A percentile compares a stretch with the other conserved stretches of the same genome.
These are phyloP conservation scores for Phytophthora ohioensis DNA, from an alignment of 352 stramenopile genomes.

Conservation along the genomic window DNA sequence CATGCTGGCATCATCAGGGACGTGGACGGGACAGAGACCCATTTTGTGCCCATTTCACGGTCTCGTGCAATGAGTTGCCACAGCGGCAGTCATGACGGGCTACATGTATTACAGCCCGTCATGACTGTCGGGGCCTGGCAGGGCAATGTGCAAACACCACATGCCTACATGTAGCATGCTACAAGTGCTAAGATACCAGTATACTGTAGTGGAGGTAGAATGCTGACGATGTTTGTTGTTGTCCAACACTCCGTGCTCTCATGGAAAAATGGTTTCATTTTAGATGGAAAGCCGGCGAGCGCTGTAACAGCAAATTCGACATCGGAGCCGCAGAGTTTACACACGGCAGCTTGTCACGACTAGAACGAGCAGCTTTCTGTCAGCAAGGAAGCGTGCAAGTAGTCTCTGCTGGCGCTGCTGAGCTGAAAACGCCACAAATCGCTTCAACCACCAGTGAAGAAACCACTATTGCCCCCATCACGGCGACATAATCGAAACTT, in stretches of 20 bases:
- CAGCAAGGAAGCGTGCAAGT: neutral
- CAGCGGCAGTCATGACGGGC: too few relatives aligned
- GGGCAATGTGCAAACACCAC: too few relatives aligned
- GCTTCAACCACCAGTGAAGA: neutral
- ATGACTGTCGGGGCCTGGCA: too few relatives aligned
- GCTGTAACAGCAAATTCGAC: constrained; percentile 27
- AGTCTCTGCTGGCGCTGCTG: neutral
- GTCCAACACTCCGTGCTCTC: constrained; percentile 1
- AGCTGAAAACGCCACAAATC: neutral
- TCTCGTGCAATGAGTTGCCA: too few relatives aligned
- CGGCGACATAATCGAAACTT: too few relatives aligned
- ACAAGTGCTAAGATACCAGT: neutral
- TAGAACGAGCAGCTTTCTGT: constrained; percentile 1
- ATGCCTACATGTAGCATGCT: neutral
- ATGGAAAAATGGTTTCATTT: constrained; percentile 8
- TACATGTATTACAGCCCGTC: too few relatives aligned
- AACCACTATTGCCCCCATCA: neutral
- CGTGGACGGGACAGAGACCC: constrained; percentile 2
- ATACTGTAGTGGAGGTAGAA: neutral
- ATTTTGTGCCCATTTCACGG: constrained; percentile 7
- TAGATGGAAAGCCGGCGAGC: constrained; percentile 19
- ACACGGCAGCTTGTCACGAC: constrained; percentile 6
- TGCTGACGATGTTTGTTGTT: neutral
- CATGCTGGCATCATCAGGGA: constrained; percentile 18
- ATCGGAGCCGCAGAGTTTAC: constrained; percentile 7